A percentile compares a stretch with the other conserved stretches of the same genome.
Evolutionary conservation across 129 eudicot genomes (phyloP).

Genomic region (Arctium minus): DNA sequence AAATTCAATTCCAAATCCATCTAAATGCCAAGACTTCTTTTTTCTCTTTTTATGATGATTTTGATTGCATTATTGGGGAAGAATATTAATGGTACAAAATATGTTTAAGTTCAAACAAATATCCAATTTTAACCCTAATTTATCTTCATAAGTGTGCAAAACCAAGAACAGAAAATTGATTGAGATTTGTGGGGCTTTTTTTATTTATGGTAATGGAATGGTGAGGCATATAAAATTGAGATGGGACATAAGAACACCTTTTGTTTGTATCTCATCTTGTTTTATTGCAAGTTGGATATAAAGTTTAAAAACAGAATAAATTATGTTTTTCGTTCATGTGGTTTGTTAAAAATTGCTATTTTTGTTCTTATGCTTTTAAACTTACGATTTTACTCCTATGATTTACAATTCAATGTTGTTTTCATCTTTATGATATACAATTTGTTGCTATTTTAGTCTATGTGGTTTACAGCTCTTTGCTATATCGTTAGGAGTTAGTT

Average conservation of each 20-base stretch:
- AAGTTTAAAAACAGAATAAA: not conserved
- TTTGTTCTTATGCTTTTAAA: not conserved
- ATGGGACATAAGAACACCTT: not conserved
- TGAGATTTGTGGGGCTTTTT: slow-evolving; percentile 5
- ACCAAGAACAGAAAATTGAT: not conserved
- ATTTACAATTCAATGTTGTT: not conserved
- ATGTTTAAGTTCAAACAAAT: slow-evolving; percentile 1
- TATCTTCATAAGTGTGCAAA: not conserved
- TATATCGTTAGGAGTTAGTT: not conserved
- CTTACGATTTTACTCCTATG: not conserved
- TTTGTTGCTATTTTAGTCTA: not conserved
- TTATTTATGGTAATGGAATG: not conserved
- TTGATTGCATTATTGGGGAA: slow-evolving; percentile 1
- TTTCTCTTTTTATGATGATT: not conserved
- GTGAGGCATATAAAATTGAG: slow-evolving; percentile 1
- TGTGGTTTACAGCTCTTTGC: no score
- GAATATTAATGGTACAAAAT: not conserved
- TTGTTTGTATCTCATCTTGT: not conserved
- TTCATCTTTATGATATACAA: not conserved
- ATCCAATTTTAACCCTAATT: not conserved
- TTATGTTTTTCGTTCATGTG: not conserved
- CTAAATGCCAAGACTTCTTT: not conserved
- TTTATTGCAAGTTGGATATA: not conserved
- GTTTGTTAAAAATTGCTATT: not conserved
- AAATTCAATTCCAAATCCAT: not conserved